Percentiles rank a stretch among this genome's conserved stretches.
Conservation (phyloP, 2,329 filamentous ascomycete genomes). For the Dothiorella sarmentorum region DNA sequence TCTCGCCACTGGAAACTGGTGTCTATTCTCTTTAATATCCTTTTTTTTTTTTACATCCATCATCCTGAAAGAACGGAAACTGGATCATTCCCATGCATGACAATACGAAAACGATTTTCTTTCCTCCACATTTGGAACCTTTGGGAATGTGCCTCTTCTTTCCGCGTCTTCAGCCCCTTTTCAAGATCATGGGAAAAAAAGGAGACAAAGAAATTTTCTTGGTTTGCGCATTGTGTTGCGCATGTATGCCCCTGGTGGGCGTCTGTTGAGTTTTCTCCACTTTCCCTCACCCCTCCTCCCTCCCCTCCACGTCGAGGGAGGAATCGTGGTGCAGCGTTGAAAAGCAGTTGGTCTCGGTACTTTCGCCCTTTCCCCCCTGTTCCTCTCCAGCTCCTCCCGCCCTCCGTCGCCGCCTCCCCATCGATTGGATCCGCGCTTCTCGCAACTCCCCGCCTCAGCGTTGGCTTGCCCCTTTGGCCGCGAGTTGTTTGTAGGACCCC, state of each 20-base stretch:
- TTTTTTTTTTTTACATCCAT: conserved; percentile 14
- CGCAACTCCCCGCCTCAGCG: conserved; percentile 30
- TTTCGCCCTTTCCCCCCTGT: conserved; percentile 42
- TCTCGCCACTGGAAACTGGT: conserved; percentile 37
- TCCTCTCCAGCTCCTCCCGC: conserved; percentile 36
- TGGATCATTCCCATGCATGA: background rate
- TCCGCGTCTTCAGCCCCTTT: background rate
- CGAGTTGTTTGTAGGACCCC: conserved; percentile 32
- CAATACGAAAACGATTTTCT: background rate
- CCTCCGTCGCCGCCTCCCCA: conserved; percentile 23
- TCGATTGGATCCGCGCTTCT: background rate
- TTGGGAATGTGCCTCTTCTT: background rate
- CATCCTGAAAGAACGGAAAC: background rate
- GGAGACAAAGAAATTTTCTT: conserved; percentile 32
- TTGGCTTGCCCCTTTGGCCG: conserved; percentile 39
- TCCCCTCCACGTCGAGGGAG: too few relatives aligned
- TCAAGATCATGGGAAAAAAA: background rate
- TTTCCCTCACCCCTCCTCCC: conserved; percentile 21
- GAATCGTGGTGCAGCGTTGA: conserved; percentile 21
- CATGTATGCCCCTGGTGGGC: conserved; percentile 30
- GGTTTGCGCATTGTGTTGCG: conserved; percentile 33
- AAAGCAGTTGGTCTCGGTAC: conserved; percentile 19
- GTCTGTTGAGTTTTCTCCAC: conserved; percentile 23
- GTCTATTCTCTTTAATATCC: conserved; percentile 32
- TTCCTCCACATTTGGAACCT: background rate